A percentile compares a stretch with the other conserved stretches of the same genome.
These are phyloP conservation scores for Vitis hybrid DNA, from an alignment of 177 flowering plant species.

Conservation along the genomic window DNA sequence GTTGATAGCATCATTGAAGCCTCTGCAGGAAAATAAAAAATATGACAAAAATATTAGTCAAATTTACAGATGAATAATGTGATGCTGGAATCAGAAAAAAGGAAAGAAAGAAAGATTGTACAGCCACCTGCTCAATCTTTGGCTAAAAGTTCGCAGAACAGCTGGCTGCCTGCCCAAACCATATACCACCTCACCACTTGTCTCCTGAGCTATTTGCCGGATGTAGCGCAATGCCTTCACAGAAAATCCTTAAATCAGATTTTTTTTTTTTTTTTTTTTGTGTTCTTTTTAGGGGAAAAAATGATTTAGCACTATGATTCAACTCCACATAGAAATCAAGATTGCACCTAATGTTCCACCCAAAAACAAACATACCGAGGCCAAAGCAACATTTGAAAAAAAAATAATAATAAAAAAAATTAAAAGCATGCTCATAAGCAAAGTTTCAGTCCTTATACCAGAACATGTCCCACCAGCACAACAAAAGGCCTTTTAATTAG, in stretches of 20 bases:
- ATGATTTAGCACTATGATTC: no score
- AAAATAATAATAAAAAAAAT: not conserved
- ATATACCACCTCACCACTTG: conserved; percentile 88
- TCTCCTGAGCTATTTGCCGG: conserved; percentile 93
- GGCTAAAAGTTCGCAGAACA: conserved; percentile 90
- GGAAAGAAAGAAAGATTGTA: conserved; percentile 3
- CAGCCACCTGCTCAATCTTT: conserved; percentile 79
- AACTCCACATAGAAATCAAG: no score
- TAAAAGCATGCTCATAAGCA: no score
- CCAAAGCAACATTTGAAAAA: not conserved
- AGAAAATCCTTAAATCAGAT: conserved; percentile 8
- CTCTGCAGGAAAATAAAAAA: conserved; percentile 42
- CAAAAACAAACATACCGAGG: no score
- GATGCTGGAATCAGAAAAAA: not conserved
- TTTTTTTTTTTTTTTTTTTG: not conserved
- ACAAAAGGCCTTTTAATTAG: no score
- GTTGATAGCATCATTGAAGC: conserved; percentile 87
- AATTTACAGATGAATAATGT: not conserved
- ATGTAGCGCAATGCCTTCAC: conserved; percentile 75
- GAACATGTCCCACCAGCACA: no score
- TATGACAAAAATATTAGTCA: no score
- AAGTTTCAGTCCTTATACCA: no score
- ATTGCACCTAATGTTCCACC: no score
- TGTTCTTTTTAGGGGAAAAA: not conserved
- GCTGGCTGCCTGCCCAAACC: conserved; percentile 96